Evolutionary conservation across 2,329 filamentous ascomycete species (phyloP), one percentile per base, ranked within the genome.

Genomic region (Scolecobasidium constrictum): DNA sequence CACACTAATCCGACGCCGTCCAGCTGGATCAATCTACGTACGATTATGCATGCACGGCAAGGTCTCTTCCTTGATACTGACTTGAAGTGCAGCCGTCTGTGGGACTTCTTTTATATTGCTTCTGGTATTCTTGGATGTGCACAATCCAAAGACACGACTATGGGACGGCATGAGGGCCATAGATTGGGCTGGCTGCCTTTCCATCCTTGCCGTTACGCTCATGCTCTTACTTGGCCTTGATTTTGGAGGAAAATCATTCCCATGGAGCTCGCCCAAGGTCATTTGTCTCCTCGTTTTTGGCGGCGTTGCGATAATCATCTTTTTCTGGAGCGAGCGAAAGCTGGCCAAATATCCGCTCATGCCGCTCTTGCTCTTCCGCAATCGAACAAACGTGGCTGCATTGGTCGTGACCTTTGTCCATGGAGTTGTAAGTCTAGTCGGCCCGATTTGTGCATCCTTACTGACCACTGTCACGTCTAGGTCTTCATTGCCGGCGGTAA

Each of bases 311-410:
- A 59, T 60, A 2, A 50, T 59, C 19, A 48, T 65, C 1, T 71
- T 83, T 51, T 51, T 78, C 33, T 53, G 74, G 44, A 70, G 72
- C 47, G 79, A 84, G 58, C 72, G 69, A 58, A 68, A 67, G 42
- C 51, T 81, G 6, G 78, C 78, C 4, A 62, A 64, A 37, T 71
- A 76, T 49, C 79, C 81, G 0, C 61, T 84, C 17, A 75, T 83
- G 52, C 80, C 78, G 0, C 55, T 80, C 19, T 64, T 64, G 11
- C 61, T 83, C 0, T 80, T 82, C 56, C 57, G 56, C 2, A 60
- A 65, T 16, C 50, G 58, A 19, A 73, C 74, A 2, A 75, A 72
- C 40, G 55, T 76, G 9, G 78, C 78, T 1, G 65, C 69, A 4
- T 66, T 82, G 13, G 52, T 62, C 1, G 64, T 73, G 1, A 59